Percentiles rank a stretch among this genome's conserved stretches.
These are phyloP conservation scores for Harringtonia lauricola DNA, from an alignment of 2,329 filamentous ascomycete species.

Conservation along the genomic window DNA sequence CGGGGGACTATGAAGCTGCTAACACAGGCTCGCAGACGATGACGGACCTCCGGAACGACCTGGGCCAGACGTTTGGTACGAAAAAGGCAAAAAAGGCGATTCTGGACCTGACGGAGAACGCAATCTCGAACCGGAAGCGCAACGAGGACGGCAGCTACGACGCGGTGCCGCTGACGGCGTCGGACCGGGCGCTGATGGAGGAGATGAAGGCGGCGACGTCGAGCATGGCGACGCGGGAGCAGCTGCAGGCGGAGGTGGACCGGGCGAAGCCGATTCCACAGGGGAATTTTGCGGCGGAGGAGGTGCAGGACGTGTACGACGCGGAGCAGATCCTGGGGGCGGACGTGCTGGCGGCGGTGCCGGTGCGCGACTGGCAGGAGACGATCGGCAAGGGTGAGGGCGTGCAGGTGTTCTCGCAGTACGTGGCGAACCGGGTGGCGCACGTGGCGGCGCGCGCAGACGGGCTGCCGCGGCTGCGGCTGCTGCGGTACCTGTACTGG, in stretches of 20 bases:
- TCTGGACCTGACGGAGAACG: constrained; percentile 56
- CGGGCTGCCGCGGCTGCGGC: constrained; percentile 40
- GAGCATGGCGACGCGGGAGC: constrained; percentile 33
- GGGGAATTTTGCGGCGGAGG: constrained; percentile 55
- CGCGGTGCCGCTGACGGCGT: constrained; percentile 18
- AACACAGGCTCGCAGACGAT: constrained; percentile 31
- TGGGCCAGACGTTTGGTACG: constrained; percentile 72
- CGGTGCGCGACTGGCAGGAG: constrained; percentile 66
- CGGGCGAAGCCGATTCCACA: constrained; percentile 62
- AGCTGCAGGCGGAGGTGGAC: constrained; percentile 40
- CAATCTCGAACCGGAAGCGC: constrained; percentile 37
- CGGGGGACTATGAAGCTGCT: too few species aligned
- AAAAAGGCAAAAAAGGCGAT: constrained; percentile 78
- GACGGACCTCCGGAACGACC: constrained; percentile 52
- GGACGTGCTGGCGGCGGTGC: constrained; percentile 55
- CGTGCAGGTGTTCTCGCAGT: constrained; percentile 48
- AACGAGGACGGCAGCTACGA: constrained; percentile 32
- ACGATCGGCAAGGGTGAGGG: constrained; percentile 46
- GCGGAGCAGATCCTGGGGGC: constrained; percentile 53
- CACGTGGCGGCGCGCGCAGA: constrained; percentile 41
- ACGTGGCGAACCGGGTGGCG: constrained; percentile 52
- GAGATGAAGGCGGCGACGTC: constrained; percentile 50
- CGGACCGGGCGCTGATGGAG: constrained; percentile 49
- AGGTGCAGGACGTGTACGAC: constrained; percentile 63
- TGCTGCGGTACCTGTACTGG: constrained; percentile 49